phyloP scores from a whole-genome alignment of 1,139 yeast genomes.

The Blastobotrys malaysiensis region DNA sequence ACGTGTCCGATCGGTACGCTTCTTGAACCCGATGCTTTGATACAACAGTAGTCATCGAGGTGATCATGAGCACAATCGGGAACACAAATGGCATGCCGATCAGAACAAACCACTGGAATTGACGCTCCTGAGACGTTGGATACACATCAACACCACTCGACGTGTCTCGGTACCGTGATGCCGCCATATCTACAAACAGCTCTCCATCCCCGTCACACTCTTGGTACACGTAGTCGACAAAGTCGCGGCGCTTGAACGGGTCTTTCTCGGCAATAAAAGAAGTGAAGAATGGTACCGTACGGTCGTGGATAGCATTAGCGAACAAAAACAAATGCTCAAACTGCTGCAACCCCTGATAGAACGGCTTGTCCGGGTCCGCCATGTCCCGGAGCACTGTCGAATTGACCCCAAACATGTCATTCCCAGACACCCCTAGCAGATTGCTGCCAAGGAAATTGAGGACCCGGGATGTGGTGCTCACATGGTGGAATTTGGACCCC shows the following conservation, averaged over 20 bases:
- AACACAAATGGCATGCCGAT: constrained; percentile 23
- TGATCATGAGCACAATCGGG: constrained; percentile 23
- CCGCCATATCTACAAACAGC: constrained; percentile 26
- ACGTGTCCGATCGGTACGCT: constrained; percentile 9
- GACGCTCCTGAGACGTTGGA: constrained; percentile 17
- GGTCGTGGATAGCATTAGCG: constrained; percentile 75
- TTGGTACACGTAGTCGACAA: constrained; percentile 21
- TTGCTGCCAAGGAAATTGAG: constrained; percentile 58
- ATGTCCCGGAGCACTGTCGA: constrained; percentile 41
- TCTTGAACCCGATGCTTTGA: constrained; percentile 22
- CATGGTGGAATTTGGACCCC: constrained; percentile 50
- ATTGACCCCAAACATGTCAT: constrained; percentile 56
- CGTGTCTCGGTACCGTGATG: constrained; percentile 17
- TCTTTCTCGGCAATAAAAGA: constrained; percentile 43
- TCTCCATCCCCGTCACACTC: constrained; percentile 12
- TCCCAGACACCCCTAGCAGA: constrained; percentile 68
- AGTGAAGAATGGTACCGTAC: constrained; percentile 54
- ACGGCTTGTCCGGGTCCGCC: constrained; percentile 51
- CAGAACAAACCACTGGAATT: constrained; percentile 16
- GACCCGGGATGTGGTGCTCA: constrained; percentile 40
- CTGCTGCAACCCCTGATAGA: constrained; percentile 47
- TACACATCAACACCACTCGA: constrained; percentile 8
- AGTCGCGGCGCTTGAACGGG: constrained; percentile 38
- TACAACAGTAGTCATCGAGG: constrained; percentile 22
- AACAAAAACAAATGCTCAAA: constrained; percentile 56